phyloP scores from a whole-genome alignment of 176 grass and related monocot species.

The Oryza nivara region DNA sequence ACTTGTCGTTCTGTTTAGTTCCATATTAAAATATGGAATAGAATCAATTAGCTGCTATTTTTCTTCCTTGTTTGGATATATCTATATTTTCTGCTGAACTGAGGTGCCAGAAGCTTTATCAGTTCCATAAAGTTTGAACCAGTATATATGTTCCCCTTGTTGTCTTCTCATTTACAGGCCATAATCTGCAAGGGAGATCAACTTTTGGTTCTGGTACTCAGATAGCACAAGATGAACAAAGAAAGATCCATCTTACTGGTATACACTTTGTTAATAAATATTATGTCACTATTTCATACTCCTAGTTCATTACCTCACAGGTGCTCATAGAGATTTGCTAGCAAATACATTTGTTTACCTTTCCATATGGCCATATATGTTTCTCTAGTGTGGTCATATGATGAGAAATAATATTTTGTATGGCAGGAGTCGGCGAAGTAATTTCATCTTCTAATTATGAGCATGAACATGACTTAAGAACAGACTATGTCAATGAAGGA shows the following conservation, averaged over 20 bases:
- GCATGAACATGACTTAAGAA: conserved; percentile 41
- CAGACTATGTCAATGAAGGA: conserved; percentile 12
- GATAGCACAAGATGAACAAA: conserved; percentile 39
- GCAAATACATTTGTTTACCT: not conserved
- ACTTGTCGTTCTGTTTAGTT: not conserved
- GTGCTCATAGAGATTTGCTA: not conserved
- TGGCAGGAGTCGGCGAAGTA: conserved; percentile 35
- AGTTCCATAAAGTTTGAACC: not conserved
- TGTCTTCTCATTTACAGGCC: conserved; percentile 44
- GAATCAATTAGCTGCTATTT: not conserved
- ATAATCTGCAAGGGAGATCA: conserved; percentile 42
- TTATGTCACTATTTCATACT: not conserved
- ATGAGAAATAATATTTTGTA: conserved; percentile 24
- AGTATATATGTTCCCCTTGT: conserved; percentile 8
- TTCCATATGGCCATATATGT: not conserved
- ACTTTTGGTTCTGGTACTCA: conserved; percentile 47
- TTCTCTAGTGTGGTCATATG: conserved; percentile 8
- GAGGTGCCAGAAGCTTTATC: not conserved
- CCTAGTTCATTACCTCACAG: not conserved
- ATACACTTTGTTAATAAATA: conserved; percentile 17
- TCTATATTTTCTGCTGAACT: conserved; percentile 7
- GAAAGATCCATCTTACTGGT: conserved; percentile 41
- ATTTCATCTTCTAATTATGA: conserved; percentile 23
- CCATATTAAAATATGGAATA: conserved; percentile 16
- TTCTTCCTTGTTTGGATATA: not conserved